Base-by-base conservation (phyloP, 2,329 filamentous ascomycete species). In the Myriangium duriaei region DNA sequence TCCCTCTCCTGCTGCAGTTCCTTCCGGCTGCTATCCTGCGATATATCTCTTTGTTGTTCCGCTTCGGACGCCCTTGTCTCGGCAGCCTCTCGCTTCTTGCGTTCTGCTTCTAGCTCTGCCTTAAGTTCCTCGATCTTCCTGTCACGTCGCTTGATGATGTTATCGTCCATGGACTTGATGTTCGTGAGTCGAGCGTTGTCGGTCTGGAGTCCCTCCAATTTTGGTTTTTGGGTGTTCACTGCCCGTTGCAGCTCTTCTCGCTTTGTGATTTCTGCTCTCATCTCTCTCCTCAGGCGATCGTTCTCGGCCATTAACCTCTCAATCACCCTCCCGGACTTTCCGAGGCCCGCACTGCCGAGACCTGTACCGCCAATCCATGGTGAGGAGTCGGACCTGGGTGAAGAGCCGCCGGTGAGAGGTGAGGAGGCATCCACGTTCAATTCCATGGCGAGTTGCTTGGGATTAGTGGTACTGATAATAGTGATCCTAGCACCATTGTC, bases 221-320 rank as follows among this genome's bases (percentile, higher is more conserved):
- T 81, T 46, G 79, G 77, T 52, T 81, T 76, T 32, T 79, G 63
- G 45, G 82, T 66, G 44, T 73, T 74, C 9, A 79, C 71, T 4
- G 73, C 70, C 53, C 81, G 74, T 48, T 74, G 74, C n/a, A 79
- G 69, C 51, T 86, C 81, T 42, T 85, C 79, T 31, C 78, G 69
- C 32, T 58, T 59, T 12, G 61, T 50, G 36, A 57, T 53, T 43
- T 65, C 60, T 2, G 59, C 56, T 19, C 57, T 58, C 30, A 67
- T 51, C 45, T 88, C 81, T 37, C 81, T 72, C 49, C 81, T 81
- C 32, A 88, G 65, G 29, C 76, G 71, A 51, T 88, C 82, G 48
- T 86, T 86, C 53, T 88, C 82, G 37, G 78, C 77, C 53, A 85
- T 82, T 38, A 91, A 70, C 52, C 76, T 75, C 60, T 91, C 84